Evolutionary conservation across 257 asterid species (phyloP).

Genomic region (Salvia splendens): DNA sequence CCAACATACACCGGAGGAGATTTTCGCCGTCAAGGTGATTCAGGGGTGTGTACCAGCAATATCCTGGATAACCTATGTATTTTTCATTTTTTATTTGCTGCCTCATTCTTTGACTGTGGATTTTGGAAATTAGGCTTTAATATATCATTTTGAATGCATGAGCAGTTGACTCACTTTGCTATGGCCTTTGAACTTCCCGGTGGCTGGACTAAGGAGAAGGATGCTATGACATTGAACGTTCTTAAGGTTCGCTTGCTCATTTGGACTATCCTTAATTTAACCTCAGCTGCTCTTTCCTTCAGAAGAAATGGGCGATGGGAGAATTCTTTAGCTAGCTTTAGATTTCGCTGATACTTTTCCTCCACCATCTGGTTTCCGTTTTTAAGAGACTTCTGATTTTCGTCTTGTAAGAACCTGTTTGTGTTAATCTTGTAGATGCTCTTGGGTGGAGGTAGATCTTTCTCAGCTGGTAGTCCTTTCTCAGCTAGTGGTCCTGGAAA

Average conservation of each 20-base stretch:
- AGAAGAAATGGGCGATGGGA: not conserved
- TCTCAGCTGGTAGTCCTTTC: constrained; percentile 99
- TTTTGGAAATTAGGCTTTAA: constrained; percentile 10
- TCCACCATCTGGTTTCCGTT: not conserved
- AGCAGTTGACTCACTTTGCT: constrained; percentile 83
- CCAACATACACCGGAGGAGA: constrained; percentile 92
- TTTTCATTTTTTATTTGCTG: constrained; percentile 1
- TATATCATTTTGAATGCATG: constrained; percentile 15
- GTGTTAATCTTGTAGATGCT: constrained; percentile 64
- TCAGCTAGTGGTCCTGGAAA: constrained; percentile 99
- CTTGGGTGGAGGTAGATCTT: constrained; percentile 99
- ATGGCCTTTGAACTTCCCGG: constrained; percentile 97
- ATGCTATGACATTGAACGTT: constrained; percentile 70
- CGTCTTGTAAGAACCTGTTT: constrained; percentile 28
- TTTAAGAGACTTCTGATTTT: constrained; percentile 2
- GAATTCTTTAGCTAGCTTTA: constrained; percentile 9
- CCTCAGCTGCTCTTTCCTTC: constrained; percentile 14
- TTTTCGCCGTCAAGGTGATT: constrained; percentile 76
- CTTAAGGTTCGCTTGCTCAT: constrained; percentile 64
- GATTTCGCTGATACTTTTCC: constrained; percentile 11
- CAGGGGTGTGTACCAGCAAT: constrained; percentile 67
- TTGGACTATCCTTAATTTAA: not conserved
- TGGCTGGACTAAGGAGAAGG: constrained; percentile 81
- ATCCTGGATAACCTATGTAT: constrained; percentile 3
- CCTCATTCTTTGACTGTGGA: constrained; percentile 4